These are phyloP conservation scores for Pseudopithomyces chartarum DNA, from an alignment of 2,329 filamentous ascomycete species.

Conservation along the genomic window DNA sequence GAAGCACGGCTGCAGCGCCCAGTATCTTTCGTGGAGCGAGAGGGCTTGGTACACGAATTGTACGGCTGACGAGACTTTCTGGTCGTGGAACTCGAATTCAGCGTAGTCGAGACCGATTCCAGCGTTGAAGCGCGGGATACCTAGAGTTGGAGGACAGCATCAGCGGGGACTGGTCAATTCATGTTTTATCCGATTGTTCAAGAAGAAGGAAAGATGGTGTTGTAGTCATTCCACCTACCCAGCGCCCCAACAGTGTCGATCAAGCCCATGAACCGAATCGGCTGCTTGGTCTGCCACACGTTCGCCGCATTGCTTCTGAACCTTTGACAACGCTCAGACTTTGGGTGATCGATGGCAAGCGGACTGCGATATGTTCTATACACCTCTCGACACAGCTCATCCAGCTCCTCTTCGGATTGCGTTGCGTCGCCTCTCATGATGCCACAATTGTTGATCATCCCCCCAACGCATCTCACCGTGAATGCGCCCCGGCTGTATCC, in stretches of 20 bases:
- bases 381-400: conserved; percentile 35
- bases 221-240: too few species aligned
- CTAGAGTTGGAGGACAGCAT: conserved; percentile 17
- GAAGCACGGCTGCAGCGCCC: conserved; percentile 42
- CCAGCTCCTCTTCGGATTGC: conserved; percentile 21
- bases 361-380: conserved; percentile 40
- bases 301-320: conserved; percentile 21
- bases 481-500: conserved; percentile 55
- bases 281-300: conserved; percentile 37
- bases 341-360: conserved; percentile 33
- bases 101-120: conserved; percentile 43
- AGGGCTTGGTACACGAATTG: conserved; percentile 41
- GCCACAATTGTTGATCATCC: conserved; percentile 51
- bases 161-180: too few species aligned
- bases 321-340: conserved; percentile 24
- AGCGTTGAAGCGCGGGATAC: conserved; percentile 40
- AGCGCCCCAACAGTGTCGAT: conserved; percentile 39
- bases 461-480: conserved; percentile 50
- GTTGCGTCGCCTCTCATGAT: conserved; percentile 32
- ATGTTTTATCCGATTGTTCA: too few species aligned
- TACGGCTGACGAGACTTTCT: conserved; percentile 36
- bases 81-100: conserved; percentile 44
- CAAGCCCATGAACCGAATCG: conserved; percentile 40
- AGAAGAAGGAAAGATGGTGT: too few species aligned
- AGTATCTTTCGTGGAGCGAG: conserved; percentile 40